phyloP scores from a whole-genome alignment of 257 asterid species.

The Osmanthus fragrans region DNA sequence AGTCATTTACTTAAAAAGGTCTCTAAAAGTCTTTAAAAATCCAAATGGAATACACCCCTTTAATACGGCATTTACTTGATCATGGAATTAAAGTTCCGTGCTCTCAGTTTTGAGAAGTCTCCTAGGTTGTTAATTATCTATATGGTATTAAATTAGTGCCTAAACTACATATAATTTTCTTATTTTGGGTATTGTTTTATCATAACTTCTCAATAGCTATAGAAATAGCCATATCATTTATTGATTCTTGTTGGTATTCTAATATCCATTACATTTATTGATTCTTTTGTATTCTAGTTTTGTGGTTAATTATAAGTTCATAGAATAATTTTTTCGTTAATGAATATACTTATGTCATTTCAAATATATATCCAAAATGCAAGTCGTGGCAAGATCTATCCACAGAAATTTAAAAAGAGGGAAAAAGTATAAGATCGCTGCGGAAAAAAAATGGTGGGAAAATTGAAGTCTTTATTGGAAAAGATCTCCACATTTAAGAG shows the following conservation, averaged over 20 bases:
- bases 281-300: background rate
- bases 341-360: constrained; percentile 4
- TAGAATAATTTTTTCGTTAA: background rate
- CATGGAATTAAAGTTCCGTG: background rate
- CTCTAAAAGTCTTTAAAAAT: no score
- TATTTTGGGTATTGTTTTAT: background rate
- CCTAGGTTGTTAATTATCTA: background rate
- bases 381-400: constrained; percentile 4
- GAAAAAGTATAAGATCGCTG: background rate
- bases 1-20: no score
- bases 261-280: no score
- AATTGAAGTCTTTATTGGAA: constrained; percentile 24
- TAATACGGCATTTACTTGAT: background rate
- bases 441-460: constrained; percentile 20
- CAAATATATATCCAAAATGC: background rate
- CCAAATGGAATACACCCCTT: background rate
- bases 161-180: background rate
- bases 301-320: background rate
- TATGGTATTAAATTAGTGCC: background rate
- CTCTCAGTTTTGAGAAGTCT: background rate
- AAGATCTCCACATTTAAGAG: constrained; percentile 55
- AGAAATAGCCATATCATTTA: background rate
- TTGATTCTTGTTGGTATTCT: background rate
- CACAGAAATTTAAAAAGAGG: background rate
- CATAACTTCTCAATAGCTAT: background rate